Percentiles rank a stretch among this genome's conserved stretches.
Evolutionary conservation across 2,329 filamentous ascomycete genomes (phyloP).

Genomic region (Lasiodiplodia theobromae): DNA sequence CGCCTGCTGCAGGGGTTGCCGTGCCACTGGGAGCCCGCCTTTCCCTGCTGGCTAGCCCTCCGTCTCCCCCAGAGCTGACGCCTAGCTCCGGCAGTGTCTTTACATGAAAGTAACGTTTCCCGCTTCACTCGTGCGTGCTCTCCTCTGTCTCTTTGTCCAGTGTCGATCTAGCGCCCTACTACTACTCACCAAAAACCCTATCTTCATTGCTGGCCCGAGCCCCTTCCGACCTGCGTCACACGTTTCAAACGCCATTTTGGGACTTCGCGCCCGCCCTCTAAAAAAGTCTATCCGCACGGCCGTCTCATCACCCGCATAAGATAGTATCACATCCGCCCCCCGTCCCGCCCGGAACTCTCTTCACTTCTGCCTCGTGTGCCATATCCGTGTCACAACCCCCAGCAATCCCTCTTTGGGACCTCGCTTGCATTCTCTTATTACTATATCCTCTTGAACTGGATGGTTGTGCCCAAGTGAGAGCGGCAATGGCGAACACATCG

Average conservation of each 20-base stretch:
- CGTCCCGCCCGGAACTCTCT: slow-evolving; percentile 15
- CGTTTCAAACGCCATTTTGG: slow-evolving; percentile 24
- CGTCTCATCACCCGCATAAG: slow-evolving; percentile 42
- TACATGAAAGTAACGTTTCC: slow-evolving; percentile 21
- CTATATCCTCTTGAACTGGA: slow-evolving; percentile 12
- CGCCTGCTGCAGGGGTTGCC: slow-evolving; percentile 23
- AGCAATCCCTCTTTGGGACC: not conserved
- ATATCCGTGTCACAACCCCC: slow-evolving; percentile 16
- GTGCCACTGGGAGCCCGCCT: slow-evolving; percentile 18
- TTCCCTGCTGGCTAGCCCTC: slow-evolving; percentile 24
- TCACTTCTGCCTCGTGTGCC: slow-evolving; percentile 22
- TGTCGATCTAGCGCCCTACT: not conserved
- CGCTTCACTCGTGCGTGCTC: not conserved
- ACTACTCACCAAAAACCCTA: not conserved
- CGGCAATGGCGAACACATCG: slow-evolving; percentile 43
- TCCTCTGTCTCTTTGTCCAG: not conserved
- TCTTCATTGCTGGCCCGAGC: slow-evolving; percentile 8
- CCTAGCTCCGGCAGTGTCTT: slow-evolving; percentile 9
- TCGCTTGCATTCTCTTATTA: slow-evolving; percentile 4
- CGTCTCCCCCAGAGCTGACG: slow-evolving; percentile 28
- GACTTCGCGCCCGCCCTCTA: not conserved
- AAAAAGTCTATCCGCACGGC: slow-evolving; percentile 15
- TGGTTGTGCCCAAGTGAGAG: slow-evolving; percentile 19
- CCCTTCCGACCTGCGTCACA: slow-evolving; percentile 11
- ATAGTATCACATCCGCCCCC: slow-evolving; percentile 34